These are phyloP conservation scores for Phytophthora brassicae DNA, from an alignment of 352 stramenopile species.

Conservation along the genomic window DNA sequence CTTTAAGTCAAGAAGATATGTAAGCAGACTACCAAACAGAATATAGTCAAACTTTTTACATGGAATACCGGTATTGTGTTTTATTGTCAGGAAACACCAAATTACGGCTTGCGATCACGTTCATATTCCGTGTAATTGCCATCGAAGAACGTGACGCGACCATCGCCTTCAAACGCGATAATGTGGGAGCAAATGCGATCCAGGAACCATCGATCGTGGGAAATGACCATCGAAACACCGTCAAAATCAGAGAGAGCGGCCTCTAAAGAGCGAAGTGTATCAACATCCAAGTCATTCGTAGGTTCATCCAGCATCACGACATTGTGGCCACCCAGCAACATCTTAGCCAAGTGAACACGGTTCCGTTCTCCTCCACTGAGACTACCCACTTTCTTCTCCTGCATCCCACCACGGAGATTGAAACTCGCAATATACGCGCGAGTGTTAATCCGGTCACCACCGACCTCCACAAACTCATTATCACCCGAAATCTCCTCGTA, in stretches of 20 bases:
- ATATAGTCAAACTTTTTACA: no score
- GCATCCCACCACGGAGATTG: constrained; percentile 81
- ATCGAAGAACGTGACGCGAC: constrained; percentile 78
- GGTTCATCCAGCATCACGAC: constrained; percentile 89
- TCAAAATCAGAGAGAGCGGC: constrained; percentile 84
- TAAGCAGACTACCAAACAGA: constrained; percentile 3
- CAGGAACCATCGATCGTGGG: constrained; percentile 96
- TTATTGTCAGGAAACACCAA: no score
- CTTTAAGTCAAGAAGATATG: neutral
- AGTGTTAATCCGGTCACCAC: constrained; percentile 79
- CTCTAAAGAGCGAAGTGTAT: constrained; percentile 87
- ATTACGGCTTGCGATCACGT: constrained; percentile 57
- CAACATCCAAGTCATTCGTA: constrained; percentile 87
- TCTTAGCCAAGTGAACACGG: constrained; percentile 85
- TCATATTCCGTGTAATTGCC: constrained; percentile 90
- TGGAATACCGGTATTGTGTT: no score
- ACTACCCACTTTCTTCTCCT: constrained; percentile 79
- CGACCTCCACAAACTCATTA: constrained; percentile 82
- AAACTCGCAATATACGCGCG: constrained; percentile 87
- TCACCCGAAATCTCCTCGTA: constrained; percentile 88
- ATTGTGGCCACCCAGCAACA: constrained; percentile 82
- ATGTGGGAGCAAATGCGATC: constrained; percentile 92
- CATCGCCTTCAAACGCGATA: constrained; percentile 78
- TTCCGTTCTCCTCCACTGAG: constrained; percentile 85
- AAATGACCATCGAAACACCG: constrained; percentile 95